A percentile compares a stretch with the other conserved stretches of the same genome.
Evolutionary conservation across 257 asterid species (phyloP).

Genomic region (Capsicum chinense): DNA sequence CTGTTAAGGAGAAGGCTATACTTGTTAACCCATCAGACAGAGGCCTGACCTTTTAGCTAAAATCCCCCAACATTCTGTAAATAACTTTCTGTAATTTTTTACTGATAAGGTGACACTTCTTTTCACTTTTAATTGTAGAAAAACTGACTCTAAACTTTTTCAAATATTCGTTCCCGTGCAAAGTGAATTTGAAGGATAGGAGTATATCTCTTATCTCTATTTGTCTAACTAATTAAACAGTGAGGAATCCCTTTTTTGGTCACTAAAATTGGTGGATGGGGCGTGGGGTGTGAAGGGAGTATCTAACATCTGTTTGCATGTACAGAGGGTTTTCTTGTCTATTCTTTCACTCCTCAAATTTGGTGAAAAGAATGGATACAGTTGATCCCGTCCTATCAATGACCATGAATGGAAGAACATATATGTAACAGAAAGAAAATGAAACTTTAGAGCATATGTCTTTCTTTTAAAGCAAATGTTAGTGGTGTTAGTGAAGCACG

Average conservation of each 20-base stretch:
- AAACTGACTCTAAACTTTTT: not conserved
- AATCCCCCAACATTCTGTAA: not conserved
- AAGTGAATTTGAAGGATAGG: not conserved
- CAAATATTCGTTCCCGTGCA: not conserved
- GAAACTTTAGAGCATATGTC: not conserved
- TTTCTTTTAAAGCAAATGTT: not conserved
- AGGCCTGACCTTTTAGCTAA: not conserved
- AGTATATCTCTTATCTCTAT: not conserved
- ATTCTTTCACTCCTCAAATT: not conserved
- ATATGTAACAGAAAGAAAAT: too few relatives aligned
- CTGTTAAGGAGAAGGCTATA: not conserved
- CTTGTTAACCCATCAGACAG: not conserved
- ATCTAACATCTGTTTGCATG: slow-evolving; percentile 17
- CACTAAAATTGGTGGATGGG: not conserved
- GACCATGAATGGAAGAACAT: not conserved
- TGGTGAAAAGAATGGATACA: not conserved
- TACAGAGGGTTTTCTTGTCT: not conserved
- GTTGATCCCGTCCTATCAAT: not conserved
- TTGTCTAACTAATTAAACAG: not conserved
- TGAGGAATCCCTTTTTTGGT: not conserved
- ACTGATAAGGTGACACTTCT: not conserved
- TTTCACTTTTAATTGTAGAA: not conserved
- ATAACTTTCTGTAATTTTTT: not conserved
- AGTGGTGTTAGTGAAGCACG: not conserved
- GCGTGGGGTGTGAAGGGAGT: not conserved